A percentile compares a stretch with the other conserved stretches of the same genome.
These are phyloP conservation scores for Colletotrichum sp. DNA, from an alignment of 2,329 filamentous ascomycete genomes.

Conservation along the genomic window DNA sequence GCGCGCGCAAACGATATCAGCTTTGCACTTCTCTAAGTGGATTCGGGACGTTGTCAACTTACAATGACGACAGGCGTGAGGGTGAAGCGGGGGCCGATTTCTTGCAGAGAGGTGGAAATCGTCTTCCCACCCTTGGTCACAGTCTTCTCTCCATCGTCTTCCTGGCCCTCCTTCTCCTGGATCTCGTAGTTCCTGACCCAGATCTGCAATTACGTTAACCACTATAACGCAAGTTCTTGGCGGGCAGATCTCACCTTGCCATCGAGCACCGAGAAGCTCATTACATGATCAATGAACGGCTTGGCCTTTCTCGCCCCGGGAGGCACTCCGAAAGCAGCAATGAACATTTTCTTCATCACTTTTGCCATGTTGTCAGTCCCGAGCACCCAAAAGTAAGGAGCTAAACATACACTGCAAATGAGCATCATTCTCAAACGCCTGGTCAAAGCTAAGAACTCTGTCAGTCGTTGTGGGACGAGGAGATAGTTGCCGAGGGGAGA, in stretches of 20 bases:
- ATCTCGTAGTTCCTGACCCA: conserved; percentile 88
- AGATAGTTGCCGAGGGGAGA: neutral
- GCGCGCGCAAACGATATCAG: neutral
- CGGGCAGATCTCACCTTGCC: conserved; percentile 63
- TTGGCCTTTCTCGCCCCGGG: conserved; percentile 88
- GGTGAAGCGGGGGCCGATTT: conserved; percentile 93
- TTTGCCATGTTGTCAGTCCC: neutral
- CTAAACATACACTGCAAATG: conserved; percentile 60
- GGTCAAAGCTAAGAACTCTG: conserved; percentile 68
- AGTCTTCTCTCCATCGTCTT: conserved; percentile 34
- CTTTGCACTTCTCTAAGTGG: conserved; percentile 30
- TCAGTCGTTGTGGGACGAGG: neutral
- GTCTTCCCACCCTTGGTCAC: conserved; percentile 55
- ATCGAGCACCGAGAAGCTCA: conserved; percentile 89
- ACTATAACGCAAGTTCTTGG: neutral
- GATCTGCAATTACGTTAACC: conserved; percentile 49
- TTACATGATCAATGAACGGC: conserved; percentile 94
- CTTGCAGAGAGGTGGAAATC: conserved; percentile 82
- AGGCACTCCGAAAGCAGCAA: conserved; percentile 81
- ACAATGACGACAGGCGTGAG: conserved; percentile 68
- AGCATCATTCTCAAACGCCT: conserved; percentile 80
- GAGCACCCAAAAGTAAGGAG: neutral
- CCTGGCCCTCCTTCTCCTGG: conserved; percentile 38
- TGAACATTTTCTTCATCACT: conserved; percentile 87
- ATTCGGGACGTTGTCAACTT: neutral